Conservation (phyloP, 495 filamentous ascomycete genomes). For the Aspergillus nanangensis region DNA sequence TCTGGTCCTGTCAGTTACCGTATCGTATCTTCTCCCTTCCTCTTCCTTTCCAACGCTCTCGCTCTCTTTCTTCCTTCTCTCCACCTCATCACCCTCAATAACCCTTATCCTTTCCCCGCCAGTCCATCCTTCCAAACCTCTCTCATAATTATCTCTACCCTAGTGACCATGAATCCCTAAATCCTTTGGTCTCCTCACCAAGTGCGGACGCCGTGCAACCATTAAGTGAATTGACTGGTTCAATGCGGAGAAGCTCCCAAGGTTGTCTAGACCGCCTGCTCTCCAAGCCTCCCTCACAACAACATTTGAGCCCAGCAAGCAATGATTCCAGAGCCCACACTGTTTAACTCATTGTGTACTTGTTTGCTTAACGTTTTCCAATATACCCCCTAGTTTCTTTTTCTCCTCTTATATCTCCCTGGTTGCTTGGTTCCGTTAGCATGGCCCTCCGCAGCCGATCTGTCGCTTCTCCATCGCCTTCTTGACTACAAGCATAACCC, state of each 20-base stretch:
- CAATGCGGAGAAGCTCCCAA: slow-evolving; percentile 44
- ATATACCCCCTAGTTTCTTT: slow-evolving; percentile 10
- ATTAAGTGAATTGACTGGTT: slow-evolving; percentile 15
- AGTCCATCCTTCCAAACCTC: slow-evolving; percentile 23
- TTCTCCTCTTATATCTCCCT: neutral
- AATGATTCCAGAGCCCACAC: slow-evolving; percentile 18
- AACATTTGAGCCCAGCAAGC: slow-evolving; percentile 10
- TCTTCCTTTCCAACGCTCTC: slow-evolving; percentile 29
- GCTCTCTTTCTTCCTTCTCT: slow-evolving; percentile 37
- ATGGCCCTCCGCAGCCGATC: slow-evolving; percentile 33
- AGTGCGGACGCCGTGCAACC: slow-evolving; percentile 26
- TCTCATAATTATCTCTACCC: slow-evolving; percentile 3
- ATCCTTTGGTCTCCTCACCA: slow-evolving; percentile 15
- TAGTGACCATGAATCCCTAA: slow-evolving; percentile 19
- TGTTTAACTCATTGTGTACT: slow-evolving; percentile 17
- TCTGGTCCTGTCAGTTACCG: slow-evolving; percentile 2
- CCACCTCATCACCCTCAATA: slow-evolving; percentile 20
- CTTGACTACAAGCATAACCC: slow-evolving; percentile 23
- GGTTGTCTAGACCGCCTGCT: slow-evolving; percentile 27
- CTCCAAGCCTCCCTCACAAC: slow-evolving; percentile 20
- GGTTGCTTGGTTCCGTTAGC: slow-evolving; percentile 25
- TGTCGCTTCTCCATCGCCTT: slow-evolving; percentile 26
- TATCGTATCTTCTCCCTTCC: neutral
- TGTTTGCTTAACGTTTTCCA: slow-evolving; percentile 6
- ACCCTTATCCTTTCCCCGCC: slow-evolving; percentile 12